Percentiles rank a stretch among this genome's conserved stretches.
phyloP scores from a whole-genome alignment of 352 stramenopile genomes.

The Pythium dissotocum region DNA sequence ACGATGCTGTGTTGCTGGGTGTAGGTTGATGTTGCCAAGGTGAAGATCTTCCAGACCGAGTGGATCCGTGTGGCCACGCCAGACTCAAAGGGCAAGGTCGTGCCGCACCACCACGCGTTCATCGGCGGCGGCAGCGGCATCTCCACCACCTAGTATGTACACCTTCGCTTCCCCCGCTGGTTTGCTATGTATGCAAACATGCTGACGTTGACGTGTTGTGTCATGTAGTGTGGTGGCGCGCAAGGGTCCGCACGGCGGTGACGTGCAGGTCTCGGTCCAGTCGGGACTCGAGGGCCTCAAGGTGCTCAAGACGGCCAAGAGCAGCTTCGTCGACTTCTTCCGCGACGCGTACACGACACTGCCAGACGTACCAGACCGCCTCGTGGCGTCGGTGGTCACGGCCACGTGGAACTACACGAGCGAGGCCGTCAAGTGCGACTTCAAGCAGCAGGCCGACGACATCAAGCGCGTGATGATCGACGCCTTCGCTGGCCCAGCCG shows the following conservation, averaged over 20 bases:
- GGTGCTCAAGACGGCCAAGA: slow-evolving; percentile 91
- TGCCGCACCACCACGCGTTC: slow-evolving; percentile 79
- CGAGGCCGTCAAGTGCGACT: slow-evolving; percentile 38
- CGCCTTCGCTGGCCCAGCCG: slow-evolving; percentile 73
- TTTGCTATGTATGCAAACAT: not conserved
- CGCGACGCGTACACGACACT: slow-evolving; percentile 81
- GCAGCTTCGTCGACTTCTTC: slow-evolving; percentile 86
- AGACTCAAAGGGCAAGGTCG: slow-evolving; percentile 54
- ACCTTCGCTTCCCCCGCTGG: not conserved
- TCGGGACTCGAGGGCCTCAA: slow-evolving; percentile 67
- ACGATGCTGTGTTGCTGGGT: not conserved
- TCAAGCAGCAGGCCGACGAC: slow-evolving; percentile 43
- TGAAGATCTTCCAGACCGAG: slow-evolving; percentile 76
- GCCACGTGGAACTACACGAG: slow-evolving; percentile 74
- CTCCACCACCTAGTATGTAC: slow-evolving; percentile 60
- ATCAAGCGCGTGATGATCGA: slow-evolving; percentile 76
- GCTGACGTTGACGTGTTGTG: not conserved
- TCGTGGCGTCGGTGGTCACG: slow-evolving; percentile 76
- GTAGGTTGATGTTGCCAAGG: slow-evolving; percentile 70
- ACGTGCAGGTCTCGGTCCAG: slow-evolving; percentile 47
- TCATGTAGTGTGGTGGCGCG: slow-evolving; percentile 46
- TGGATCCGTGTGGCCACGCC: slow-evolving; percentile 61
- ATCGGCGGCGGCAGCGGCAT: slow-evolving; percentile 56
- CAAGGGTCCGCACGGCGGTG: slow-evolving; percentile 40
- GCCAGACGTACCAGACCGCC: slow-evolving; percentile 69